Conservation (phyloP, 352 stramenopile genomes). For the Phytophthora meadii region DNA sequence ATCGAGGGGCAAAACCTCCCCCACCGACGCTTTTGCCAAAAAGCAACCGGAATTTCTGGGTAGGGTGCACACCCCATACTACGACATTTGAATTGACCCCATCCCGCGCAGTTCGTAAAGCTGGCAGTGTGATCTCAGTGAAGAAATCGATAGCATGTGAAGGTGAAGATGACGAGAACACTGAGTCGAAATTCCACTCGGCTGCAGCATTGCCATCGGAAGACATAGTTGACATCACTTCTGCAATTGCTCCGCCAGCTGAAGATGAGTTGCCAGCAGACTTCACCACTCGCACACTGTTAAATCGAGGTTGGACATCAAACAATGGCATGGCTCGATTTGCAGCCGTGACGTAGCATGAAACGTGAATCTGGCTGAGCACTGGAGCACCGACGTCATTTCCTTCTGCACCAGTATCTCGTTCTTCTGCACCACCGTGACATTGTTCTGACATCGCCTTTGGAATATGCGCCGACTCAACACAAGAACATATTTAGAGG, state of each 20-base stretch:
- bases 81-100: constrained; percentile 74
- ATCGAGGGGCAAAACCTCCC: constrained; percentile 16
- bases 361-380: constrained; percentile 61
- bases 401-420: neutral
- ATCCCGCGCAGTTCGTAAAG: constrained; percentile 47
- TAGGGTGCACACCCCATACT: constrained; percentile 71
- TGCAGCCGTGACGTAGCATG: constrained; percentile 74
- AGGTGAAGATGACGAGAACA: constrained; percentile 56
- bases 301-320: constrained; percentile 52
- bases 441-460: neutral
- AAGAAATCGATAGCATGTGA: constrained; percentile 61
- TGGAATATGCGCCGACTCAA: constrained; percentile 14
- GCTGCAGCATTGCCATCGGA: neutral
- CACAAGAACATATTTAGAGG: constrained; percentile 17
- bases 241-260: neutral
- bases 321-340: constrained; percentile 73
- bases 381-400: constrained; percentile 12
- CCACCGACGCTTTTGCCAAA: constrained; percentile 65
- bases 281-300: constrained; percentile 56
- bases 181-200: constrained; percentile 69
- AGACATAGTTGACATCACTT: neutral
- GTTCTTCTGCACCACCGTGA: too few species aligned
- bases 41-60: constrained; percentile 73
- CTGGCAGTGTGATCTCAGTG: constrained; percentile 59
- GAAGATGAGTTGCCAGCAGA: constrained; percentile 18